A percentile compares a stretch with the other conserved stretches of the same genome.
These are phyloP conservation scores for Takakia lepidozioides DNA, from an alignment of 225 moss, liverwort and hornwort species.

Conservation along the genomic window DNA sequence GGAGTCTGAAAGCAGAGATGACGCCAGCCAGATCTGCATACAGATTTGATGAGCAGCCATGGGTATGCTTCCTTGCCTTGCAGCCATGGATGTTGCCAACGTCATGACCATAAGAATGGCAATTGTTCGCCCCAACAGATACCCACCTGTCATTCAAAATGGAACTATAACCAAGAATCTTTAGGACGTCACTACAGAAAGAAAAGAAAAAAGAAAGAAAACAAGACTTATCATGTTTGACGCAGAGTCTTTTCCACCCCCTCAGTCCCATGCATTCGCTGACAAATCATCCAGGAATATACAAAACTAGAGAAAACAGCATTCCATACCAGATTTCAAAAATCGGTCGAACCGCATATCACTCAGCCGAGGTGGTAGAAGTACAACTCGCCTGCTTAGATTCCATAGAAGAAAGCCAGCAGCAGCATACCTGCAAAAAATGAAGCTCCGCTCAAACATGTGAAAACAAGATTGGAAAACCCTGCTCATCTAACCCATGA, in stretches of 20 bases:
- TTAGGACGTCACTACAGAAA: neutral
- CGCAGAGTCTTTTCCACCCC: too few relatives aligned
- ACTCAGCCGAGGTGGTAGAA: conserved; percentile 59
- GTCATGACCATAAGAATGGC: conserved; percentile 78
- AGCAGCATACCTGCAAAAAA: conserved; percentile 77
- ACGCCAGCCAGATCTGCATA: conserved; percentile 94
- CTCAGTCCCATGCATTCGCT: too few relatives aligned
- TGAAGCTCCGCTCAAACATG: too few relatives aligned
- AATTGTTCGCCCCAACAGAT: conserved; percentile 65
- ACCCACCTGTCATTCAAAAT: conserved; percentile 44
- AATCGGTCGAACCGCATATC: conserved; percentile 69
- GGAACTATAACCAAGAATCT: neutral
- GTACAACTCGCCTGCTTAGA: conserved; percentile 51
- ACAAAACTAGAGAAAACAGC: neutral
- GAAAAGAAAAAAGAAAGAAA: neutral
- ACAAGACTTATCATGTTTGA: too few relatives aligned
- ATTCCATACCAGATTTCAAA: conserved; percentile 67
- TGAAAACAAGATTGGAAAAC: too few relatives aligned
- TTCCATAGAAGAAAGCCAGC: conserved; percentile 59
- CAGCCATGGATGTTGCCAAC: conserved; percentile 93
- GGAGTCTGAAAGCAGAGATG: conserved; percentile 89
- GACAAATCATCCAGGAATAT: too few relatives aligned
- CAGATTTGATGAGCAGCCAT: conserved; percentile 97
- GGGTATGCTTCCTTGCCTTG: conserved; percentile 69
- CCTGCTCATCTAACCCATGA: too few relatives aligned